These are phyloP conservation scores for Amauroascus verrucosus DNA, from an alignment of 2,329 filamentous ascomycete genomes.

Conservation along the genomic window DNA sequence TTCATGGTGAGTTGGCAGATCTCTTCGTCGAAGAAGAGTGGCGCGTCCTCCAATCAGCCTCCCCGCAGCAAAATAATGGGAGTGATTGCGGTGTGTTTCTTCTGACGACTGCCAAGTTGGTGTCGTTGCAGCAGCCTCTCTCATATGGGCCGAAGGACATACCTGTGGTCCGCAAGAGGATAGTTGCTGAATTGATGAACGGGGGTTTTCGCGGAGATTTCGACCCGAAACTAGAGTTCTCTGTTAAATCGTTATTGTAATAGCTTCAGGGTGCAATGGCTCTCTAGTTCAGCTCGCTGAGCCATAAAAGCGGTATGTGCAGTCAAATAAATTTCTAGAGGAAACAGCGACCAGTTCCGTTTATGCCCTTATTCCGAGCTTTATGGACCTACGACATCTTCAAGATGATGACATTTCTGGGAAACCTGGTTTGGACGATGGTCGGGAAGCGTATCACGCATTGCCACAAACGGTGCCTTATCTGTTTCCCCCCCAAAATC, in stretches of 20 bases:
- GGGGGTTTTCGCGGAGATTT: slow-evolving; percentile 38
- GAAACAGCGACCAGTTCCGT: slow-evolving; percentile 8
- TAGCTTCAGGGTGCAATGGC: slow-evolving; percentile 9
- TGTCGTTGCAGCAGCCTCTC: slow-evolving; percentile 36
- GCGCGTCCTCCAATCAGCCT: slow-evolving; percentile 30
- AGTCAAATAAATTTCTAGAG: neutral
- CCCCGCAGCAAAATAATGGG: slow-evolving; percentile 39
- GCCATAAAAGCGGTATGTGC: slow-evolving; percentile 8
- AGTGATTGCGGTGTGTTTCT: slow-evolving; percentile 44
- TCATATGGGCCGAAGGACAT: slow-evolving; percentile 35
- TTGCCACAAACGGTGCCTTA: neutral
- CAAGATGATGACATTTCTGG: neutral
- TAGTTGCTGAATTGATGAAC: slow-evolving; percentile 40
- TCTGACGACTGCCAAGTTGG: slow-evolving; percentile 40
- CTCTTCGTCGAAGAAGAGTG: slow-evolving; percentile 37
- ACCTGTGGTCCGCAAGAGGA: slow-evolving; percentile 33
- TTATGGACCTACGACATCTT: neutral
- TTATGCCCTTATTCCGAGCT: neutral
- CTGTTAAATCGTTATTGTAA: slow-evolving; percentile 16
- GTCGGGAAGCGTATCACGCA: slow-evolving; percentile 8
- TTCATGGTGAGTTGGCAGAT: slow-evolving; percentile 33
- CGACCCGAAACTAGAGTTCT: slow-evolving; percentile 17
- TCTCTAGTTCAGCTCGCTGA: slow-evolving; percentile 5
- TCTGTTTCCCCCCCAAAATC: neutral
- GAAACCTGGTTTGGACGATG: slow-evolving; percentile 4